A percentile compares a stretch with the other conserved stretches of the same genome.
Evolutionary conservation across 2,329 filamentous ascomycete species (phyloP).

Genomic region (Bipolaris gigantea): DNA sequence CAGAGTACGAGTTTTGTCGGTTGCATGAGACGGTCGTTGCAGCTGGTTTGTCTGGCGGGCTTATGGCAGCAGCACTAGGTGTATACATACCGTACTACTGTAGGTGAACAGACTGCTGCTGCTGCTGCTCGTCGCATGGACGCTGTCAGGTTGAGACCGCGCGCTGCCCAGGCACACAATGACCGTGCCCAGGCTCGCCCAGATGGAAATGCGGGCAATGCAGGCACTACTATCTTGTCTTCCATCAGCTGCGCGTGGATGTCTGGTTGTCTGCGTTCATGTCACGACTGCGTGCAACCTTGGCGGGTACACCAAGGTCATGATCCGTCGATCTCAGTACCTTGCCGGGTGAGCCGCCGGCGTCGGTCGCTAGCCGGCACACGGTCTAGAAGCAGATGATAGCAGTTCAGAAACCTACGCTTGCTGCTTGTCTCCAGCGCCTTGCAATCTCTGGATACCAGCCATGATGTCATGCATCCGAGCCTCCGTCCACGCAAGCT

Average conservation of each 20-base stretch:
- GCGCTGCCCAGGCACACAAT: not conserved
- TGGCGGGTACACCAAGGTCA: constrained; percentile 8
- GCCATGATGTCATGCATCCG: constrained; percentile 35
- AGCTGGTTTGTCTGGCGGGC: not conserved
- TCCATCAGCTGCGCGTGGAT: constrained; percentile 1
- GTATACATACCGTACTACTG: too few species aligned
- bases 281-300: constrained; percentile 8
- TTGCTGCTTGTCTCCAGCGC: constrained; percentile 13
- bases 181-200: constrained; percentile 3
- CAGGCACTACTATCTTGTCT: constrained; percentile 2
- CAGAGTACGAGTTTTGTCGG: not conserved
- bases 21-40: not conserved
- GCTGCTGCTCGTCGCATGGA: not conserved
- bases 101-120: too few species aligned
- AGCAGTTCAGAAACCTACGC: constrained; percentile 16
- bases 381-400: constrained; percentile 23
- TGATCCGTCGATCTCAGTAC: constrained; percentile 16
- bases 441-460: constrained; percentile 13
- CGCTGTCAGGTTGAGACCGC: not conserved
- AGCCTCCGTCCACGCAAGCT: constrained; percentile 17
- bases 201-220: constrained; percentile 1
- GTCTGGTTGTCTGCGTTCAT: constrained; percentile 5
- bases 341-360: constrained; percentile 32
- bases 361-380: constrained; percentile 27
- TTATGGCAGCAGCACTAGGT: too few species aligned